Evolutionary conservation across 208 protist species (phyloP).

Genomic region (Leishmania lainsoni): DNA sequence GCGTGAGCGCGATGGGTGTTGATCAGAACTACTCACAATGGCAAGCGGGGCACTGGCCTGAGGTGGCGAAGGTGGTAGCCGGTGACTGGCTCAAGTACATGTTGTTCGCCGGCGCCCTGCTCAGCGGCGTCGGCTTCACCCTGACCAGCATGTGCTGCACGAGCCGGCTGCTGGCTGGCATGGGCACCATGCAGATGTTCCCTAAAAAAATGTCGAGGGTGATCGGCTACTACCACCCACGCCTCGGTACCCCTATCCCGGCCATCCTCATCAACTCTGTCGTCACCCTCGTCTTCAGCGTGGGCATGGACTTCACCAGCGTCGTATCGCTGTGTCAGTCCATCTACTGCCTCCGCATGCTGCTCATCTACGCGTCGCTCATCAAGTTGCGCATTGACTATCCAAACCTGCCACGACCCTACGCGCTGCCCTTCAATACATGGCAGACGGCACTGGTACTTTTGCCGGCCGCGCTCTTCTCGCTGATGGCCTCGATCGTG

Average conservation of each 20-base stretch:
- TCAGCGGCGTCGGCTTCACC: slow-evolving; percentile 80
- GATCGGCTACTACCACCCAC: slow-evolving; percentile 85
- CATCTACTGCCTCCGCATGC: slow-evolving; percentile 80
- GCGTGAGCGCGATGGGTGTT: slow-evolving; percentile 72
- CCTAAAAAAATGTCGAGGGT: slow-evolving; percentile 73
- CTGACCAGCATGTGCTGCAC: slow-evolving; percentile 87
- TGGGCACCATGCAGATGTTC: slow-evolving; percentile 89
- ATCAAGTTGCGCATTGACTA: slow-evolving; percentile 78
- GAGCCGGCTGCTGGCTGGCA: slow-evolving; percentile 76
- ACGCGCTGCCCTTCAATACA: slow-evolving; percentile 70
- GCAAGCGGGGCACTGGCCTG: slow-evolving; percentile 79
- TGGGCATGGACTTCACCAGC: slow-evolving; percentile 68
- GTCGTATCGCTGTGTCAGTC: slow-evolving; percentile 83
- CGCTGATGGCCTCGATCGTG: slow-evolving; percentile 59
- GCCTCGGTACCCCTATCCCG: slow-evolving; percentile 76
- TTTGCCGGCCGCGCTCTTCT: slow-evolving; percentile 62
- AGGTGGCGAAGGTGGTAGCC: slow-evolving; percentile 57
- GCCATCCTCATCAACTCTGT: slow-evolving; percentile 74
- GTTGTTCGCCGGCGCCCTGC: slow-evolving; percentile 70
- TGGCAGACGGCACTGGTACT: slow-evolving; percentile 59
- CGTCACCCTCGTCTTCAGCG: slow-evolving; percentile 66
- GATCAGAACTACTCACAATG: slow-evolving; percentile 69
- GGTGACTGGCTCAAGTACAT: slow-evolving; percentile 82
- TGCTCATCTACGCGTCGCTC: slow-evolving; percentile 74
- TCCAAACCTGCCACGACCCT: slow-evolving; percentile 78